Conservation (phyloP, 2,329 filamentous ascomycete species). For the Cordyceps fumosorosea region DNA sequence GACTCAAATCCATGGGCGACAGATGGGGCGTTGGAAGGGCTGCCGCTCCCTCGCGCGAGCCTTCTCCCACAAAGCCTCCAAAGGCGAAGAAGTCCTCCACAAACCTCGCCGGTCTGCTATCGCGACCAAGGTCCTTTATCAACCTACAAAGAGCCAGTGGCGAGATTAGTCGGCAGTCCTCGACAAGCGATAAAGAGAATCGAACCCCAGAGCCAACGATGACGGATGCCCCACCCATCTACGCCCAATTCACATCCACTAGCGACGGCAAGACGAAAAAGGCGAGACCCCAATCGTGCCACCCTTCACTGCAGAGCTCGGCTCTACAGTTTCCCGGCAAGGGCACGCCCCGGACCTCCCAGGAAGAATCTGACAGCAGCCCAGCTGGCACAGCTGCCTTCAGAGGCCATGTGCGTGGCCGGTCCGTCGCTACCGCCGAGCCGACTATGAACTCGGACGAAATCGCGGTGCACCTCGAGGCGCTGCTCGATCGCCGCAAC, state of each 20-base stretch:
- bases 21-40: constrained; percentile 33
- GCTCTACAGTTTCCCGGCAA: not conserved
- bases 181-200: constrained; percentile 73
- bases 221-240: constrained; percentile 60
- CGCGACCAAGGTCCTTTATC: constrained; percentile 66
- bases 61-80: constrained; percentile 50
- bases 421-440: constrained; percentile 41
- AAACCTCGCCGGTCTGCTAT: constrained; percentile 71
- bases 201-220: constrained; percentile 44
- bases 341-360: not conserved
- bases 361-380: not conserved
- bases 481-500: constrained; percentile 74
- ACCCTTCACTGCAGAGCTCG: not conserved
- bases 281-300: constrained; percentile 4
- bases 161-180: constrained; percentile 44
- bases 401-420: constrained; percentile 32
- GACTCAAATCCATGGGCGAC: constrained; percentile 34
- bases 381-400: constrained; percentile 26
- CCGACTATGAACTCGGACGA: constrained; percentile 44
- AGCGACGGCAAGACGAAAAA: constrained; percentile 27
- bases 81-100: constrained; percentile 79
- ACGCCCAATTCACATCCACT: constrained; percentile 58
- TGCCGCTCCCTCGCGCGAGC: constrained; percentile 40
- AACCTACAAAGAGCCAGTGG: constrained; percentile 50
- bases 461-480: constrained; percentile 52